Conservation (phyloP, 2,329 filamentous ascomycete genomes). For the Phialemonium atrogriseum region DNA sequence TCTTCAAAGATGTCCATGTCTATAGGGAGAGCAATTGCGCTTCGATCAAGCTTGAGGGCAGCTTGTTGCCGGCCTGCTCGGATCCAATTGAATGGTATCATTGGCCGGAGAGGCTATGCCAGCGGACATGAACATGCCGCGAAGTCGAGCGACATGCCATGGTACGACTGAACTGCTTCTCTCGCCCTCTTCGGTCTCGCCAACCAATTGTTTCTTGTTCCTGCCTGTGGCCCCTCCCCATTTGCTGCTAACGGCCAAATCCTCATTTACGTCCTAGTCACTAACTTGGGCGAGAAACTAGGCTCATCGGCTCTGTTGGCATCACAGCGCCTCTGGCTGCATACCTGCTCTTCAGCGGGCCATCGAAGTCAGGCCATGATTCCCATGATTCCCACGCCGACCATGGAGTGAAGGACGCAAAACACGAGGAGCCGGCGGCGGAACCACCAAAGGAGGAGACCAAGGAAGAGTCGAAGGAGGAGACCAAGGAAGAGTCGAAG, state of each 20-base stretch:
- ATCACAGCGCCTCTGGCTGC: conserved; percentile 9
- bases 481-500: conserved; percentile 9
- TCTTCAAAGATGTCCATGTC: too few species aligned
- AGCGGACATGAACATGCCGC: conserved; percentile 8
- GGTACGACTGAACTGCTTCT: conserved; percentile 7
- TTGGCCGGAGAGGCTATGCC: conserved; percentile 10
- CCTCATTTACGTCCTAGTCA: background rate
- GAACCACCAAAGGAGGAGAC: conserved; percentile 13
- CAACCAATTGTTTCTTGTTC: too few species aligned
- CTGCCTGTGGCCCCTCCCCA: too few species aligned
- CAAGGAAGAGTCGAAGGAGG: conserved; percentile 7
- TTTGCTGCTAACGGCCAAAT: too few species aligned
- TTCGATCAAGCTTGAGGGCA: conserved; percentile 1
- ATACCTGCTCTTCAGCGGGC: conserved; percentile 6
- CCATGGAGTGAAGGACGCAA: conserved; percentile 10
- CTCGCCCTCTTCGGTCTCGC: background rate
- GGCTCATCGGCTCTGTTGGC: conserved; percentile 10
- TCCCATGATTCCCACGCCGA: conserved; percentile 15
- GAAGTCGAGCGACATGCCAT: conserved; percentile 10
- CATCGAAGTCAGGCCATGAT: conserved; percentile 1
- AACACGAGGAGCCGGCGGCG: conserved; percentile 17
- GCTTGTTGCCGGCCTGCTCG: background rate
- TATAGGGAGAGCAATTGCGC: conserved; percentile 1
- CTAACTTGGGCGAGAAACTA: background rate
- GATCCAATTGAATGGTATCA: background rate